phyloP scores from a whole-genome alignment of 495 filamentous ascomycete genomes.

The Xylaria venustula region DNA sequence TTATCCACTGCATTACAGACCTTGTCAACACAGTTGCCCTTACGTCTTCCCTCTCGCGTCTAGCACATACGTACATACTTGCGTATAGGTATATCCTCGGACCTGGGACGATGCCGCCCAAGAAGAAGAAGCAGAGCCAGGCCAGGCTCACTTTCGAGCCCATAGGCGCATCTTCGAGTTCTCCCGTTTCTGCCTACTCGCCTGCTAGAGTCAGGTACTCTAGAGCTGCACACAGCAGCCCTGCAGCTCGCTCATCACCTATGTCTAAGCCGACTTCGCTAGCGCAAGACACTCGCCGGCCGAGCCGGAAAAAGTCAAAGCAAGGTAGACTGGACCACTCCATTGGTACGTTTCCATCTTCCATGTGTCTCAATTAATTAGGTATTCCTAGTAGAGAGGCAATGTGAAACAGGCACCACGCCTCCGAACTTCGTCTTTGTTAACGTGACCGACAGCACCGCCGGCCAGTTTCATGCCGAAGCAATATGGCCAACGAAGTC shows the following conservation, averaged over 20 bases:
- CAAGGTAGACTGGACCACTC: conserved; percentile 11
- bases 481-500: not conserved
- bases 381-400: not conserved
- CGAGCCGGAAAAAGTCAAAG: not conserved
- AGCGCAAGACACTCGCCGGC: not conserved
- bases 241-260: not conserved
- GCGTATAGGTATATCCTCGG: no score
- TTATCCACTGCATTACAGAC: no score
- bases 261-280: conserved; percentile 1
- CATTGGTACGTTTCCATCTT: conserved; percentile 9
- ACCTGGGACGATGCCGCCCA: conserved; percentile 16
- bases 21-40: no score
- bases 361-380: not conserved
- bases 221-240: conserved; percentile 12
- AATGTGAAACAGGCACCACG: not conserved
- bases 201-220: conserved; percentile 21
- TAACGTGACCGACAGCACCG: conserved; percentile 6
- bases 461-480: conserved; percentile 22
- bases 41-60: no score
- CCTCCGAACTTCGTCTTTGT: not conserved
- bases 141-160: conserved; percentile 27
- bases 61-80: not conserved
- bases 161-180: conserved; percentile 1
- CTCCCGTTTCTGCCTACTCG: conserved; percentile 3
- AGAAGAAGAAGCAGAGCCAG: conserved; percentile 20